Base-by-base conservation (phyloP, 1,284 basidiomycete species). In the Caloboletus inedulis region DNA sequence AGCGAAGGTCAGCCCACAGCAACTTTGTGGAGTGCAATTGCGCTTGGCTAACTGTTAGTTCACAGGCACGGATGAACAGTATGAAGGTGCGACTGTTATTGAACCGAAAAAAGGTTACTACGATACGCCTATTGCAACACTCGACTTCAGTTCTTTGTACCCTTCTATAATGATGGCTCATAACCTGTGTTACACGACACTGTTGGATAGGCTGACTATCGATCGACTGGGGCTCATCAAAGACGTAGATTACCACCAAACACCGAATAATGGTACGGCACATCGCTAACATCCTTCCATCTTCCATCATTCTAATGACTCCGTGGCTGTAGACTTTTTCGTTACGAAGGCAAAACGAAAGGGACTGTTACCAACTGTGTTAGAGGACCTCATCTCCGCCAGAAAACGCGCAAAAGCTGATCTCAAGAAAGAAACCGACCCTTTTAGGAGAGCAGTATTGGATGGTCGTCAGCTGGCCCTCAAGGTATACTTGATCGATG, bases 141-240 rank as follows among this genome's bases (percentile, higher is more conserved):
- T 98, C 39, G 94, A 98, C 80, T 98, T 98, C 73, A 94, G 91
- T 52, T 97, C 94, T 0, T 78, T 98, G 59, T 98, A 98, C 69
- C 94, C 94, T 0, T 98, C 95, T 0, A 98, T 98, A 73, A 98
- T 98, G 94, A 97, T 97, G 94, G 95, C 94, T 0, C 95, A 98
- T 69, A 98, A 98, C 66, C 74, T 98, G 2, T 98, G 94, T 69
- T 98, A 98, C 65, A 97, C 95, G 0, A 96, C 95, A 0, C 75
- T 97, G 14, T 69, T 96, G 21, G 89, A 96, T 59, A 89, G 85
- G 65, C 51, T 59, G 4, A 89, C 86, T 0, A 87, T 94, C 18
- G 88, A 93, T 19, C 81, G 88, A 14, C 73, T 97, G 7, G 73
- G 77, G 9, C 76, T 98, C 16, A 79, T 84, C 18, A 91, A 89